phyloP scores from a whole-genome alignment of 495 filamentous ascomycete genomes.

The Penicillium coprophilum region DNA sequence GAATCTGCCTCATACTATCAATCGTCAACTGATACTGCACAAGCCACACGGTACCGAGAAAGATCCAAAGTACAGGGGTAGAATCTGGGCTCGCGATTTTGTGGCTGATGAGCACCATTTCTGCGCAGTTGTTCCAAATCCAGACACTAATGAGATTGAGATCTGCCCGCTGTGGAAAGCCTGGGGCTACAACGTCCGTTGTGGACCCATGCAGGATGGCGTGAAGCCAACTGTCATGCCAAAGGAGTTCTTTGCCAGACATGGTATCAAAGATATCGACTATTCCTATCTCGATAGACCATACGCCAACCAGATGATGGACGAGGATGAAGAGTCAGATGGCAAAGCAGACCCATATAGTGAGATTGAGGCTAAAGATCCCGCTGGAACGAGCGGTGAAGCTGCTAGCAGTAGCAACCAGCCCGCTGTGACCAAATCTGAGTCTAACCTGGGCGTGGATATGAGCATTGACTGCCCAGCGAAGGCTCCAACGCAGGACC shows the following conservation, averaged over 20 bases:
- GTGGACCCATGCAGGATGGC: conserved; percentile 7
- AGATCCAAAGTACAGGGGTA: not conserved
- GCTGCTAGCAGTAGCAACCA: not conserved
- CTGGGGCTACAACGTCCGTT: conserved; percentile 14
- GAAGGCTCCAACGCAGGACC: not conserved
- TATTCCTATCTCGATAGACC: not conserved
- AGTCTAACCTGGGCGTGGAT: not conserved
- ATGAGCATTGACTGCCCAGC: not conserved
- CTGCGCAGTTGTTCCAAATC: conserved; percentile 7
- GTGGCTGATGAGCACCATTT: conserved; percentile 13
- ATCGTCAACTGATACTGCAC: conserved; percentile 16
- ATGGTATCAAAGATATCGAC: not conserved
- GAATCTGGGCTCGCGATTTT: conserved; percentile 7
- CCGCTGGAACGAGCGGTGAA: not conserved
- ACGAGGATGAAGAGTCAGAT: conserved; percentile 3
- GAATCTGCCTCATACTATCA: not conserved
- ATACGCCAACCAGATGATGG: not conserved
- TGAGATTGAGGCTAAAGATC: not conserved
- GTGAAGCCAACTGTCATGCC: not conserved
- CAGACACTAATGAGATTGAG: not conserved
- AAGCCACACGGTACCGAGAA: conserved; percentile 4
- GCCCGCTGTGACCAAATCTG: not conserved
- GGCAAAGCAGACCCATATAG: not conserved
- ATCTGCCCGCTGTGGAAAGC: conserved; percentile 10
- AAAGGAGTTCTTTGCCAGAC: not conserved